Percentiles rank a stretch among this genome's conserved stretches.
Evolutionary conservation across 1,139 yeast species (phyloP).

Genomic region (Arxiozyma heterogenica): DNA sequence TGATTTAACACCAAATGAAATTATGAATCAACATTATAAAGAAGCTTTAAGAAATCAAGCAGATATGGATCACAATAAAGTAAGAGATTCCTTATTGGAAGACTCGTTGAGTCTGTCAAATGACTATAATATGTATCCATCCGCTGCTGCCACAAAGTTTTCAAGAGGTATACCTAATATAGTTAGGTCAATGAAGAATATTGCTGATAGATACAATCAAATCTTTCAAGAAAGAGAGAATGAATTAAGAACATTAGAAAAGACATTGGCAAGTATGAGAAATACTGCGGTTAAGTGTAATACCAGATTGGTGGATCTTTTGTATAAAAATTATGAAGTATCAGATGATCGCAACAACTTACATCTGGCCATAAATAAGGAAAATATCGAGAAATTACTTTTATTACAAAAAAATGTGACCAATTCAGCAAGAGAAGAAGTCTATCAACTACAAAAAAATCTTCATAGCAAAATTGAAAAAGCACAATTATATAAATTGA

Average conservation of each 20-base stretch:
- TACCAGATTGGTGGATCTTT: slow-evolving; percentile 16
- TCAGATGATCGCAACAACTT: slow-evolving; percentile 12
- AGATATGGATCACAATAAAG: neutral
- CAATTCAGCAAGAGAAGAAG: slow-evolving; percentile 25
- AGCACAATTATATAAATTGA: slow-evolving; percentile 47
- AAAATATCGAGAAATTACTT: slow-evolving; percentile 33
- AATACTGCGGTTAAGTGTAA: slow-evolving; percentile 18
- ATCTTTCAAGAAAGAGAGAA: slow-evolving; percentile 18
- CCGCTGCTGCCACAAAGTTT: slow-evolving; percentile 27
- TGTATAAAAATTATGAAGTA: slow-evolving; percentile 36
- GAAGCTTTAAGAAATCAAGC: slow-evolving; percentile 7
- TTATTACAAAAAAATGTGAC: slow-evolving; percentile 37
- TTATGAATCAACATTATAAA: slow-evolving; percentile 29
- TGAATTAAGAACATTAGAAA: slow-evolving; percentile 16
- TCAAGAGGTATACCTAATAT: slow-evolving; percentile 26
- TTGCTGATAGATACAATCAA: slow-evolving; percentile 42
- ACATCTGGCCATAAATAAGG: slow-evolving; percentile 32
- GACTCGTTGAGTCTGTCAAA: slow-evolving; percentile 5
- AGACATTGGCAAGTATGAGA: slow-evolving; percentile 17
- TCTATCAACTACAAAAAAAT: slow-evolving; percentile 21
- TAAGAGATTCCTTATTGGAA: slow-evolving; percentile 1
- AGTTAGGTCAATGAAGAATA: slow-evolving; percentile 34
- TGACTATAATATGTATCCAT: slow-evolving; percentile 23
- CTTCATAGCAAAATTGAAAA: slow-evolving; percentile 42
- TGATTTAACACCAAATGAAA: slow-evolving; percentile 69